Evolutionary conservation across 2,329 filamentous ascomycete genomes (phyloP), one percentile per base, ranked within the genome.

Genomic region (Cladophialophora bantiana): DNA sequence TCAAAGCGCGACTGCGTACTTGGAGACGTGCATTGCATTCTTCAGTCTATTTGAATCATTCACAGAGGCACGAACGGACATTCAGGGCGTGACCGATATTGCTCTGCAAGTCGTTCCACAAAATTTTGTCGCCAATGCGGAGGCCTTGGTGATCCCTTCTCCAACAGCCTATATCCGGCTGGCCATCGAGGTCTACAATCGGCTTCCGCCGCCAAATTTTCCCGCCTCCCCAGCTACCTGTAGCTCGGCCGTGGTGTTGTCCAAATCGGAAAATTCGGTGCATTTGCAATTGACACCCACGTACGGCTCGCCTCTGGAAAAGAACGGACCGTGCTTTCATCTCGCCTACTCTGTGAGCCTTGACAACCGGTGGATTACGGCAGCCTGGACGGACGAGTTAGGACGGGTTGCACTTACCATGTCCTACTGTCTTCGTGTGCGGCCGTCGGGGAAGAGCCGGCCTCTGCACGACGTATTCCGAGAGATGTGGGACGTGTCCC

Each of bases 51-150:
- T 86, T 71, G 83, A 86, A 68, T 80, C 83, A 56, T 86, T 87
- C 67, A 76, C 82, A 55, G 35, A 68, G 26, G 50, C 59, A 13
- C 35, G 50, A 7, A 45, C 52, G 18, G 60, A 68, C 26, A 66
- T 34, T 13, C 40, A 55, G 26, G 48, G 72, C 15, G 70, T 78
- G 31, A 75, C 77, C 58, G 86, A 88, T 66, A 75, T 89, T 31
- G 83, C 85, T 12, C 76, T 89, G 35, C 86, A 89, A 70, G 80
- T 89, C 32, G 74, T 89, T 13, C 86, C 87, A 0, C 80, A 86
- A 31, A 79, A 80, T 35, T 84, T 86, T 64, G 75, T 89, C 20
- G 82, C 82, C 38, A 83, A 82, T 0, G 77, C 80, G n/a, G 81
- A 85, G 15, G 80, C 79, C 2, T 77, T 88, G 45, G 81, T 86